Percentiles rank a stretch among this genome's conserved stretches.
Conservation (phyloP, 495 filamentous ascomycete species). For the Aspergillus kassunensis region DNA sequence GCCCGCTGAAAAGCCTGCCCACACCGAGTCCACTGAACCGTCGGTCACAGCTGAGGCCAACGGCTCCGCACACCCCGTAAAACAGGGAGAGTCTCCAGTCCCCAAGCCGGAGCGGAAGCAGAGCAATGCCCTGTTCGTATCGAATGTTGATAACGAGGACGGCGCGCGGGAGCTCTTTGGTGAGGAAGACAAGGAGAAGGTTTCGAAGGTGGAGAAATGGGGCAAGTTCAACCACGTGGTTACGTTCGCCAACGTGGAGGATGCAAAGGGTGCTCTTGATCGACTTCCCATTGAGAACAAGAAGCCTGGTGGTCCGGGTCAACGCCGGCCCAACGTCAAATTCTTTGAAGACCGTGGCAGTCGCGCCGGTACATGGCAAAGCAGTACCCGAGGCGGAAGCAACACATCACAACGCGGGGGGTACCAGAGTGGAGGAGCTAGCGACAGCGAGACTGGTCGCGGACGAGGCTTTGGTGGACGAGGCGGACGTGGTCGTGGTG, state of each 20-base stretch:
- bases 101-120: slow-evolving; percentile 48
- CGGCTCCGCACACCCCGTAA: slow-evolving; percentile 35
- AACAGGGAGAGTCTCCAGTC: slow-evolving; percentile 34
- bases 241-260: slow-evolving; percentile 70
- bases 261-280: slow-evolving; percentile 70
- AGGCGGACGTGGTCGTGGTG: slow-evolving; percentile 28
- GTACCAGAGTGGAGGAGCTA: slow-evolving; percentile 72
- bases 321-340: slow-evolving; percentile 69
- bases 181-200: slow-evolving; percentile 76
- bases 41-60: slow-evolving; percentile 31
- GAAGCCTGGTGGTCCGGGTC: slow-evolving; percentile 56
- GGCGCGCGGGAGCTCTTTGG: slow-evolving; percentile 73
- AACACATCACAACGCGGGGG: slow-evolving; percentile 59
- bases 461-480: slow-evolving; percentile 43
- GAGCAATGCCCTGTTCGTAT: slow-evolving; percentile 78
- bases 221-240: slow-evolving; percentile 73
- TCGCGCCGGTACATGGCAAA: slow-evolving; percentile 70
- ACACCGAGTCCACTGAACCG: slow-evolving; percentile 32
- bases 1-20: slow-evolving; percentile 20
- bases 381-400: slow-evolving; percentile 53
- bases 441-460: slow-evolving; percentile 76
- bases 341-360: slow-evolving; percentile 66
- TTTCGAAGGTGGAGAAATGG: slow-evolving; percentile 72
- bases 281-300: slow-evolving; percentile 71
- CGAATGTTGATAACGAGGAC: slow-evolving; percentile 71